Evolutionary conservation across 108 stramenopile species (phyloP).

Genomic region (Tribonema minus): DNA sequence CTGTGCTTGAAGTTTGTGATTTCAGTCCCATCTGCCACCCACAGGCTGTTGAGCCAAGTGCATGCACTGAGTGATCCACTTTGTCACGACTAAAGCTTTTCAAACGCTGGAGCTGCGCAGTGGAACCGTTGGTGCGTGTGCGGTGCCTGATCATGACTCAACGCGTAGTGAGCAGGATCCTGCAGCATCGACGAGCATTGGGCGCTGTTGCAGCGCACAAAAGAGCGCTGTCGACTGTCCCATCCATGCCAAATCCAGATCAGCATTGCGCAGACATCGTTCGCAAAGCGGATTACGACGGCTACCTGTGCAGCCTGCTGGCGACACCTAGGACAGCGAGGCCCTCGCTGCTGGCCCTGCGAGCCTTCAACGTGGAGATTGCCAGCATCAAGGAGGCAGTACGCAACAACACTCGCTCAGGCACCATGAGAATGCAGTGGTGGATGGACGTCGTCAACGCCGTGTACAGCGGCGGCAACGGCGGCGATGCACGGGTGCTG

Average conservation of each 20-base stretch:
- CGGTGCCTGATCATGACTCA: too few relatives aligned
- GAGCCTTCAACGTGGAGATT: conserved; percentile 53
- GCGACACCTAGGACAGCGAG: conserved; percentile 7
- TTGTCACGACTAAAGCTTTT: too few relatives aligned
- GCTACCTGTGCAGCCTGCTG: conserved; percentile 28
- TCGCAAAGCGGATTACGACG: conserved; percentile 30
- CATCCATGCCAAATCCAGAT: conserved; percentile 1
- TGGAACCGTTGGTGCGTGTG: too few relatives aligned
- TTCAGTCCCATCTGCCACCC: too few relatives aligned
- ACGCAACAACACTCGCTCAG: conserved; percentile 27
- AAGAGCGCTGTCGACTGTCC: too few relatives aligned
- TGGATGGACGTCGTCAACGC: conserved; percentile 40
- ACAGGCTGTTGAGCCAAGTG: too few relatives aligned
- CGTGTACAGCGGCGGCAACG: not conserved
- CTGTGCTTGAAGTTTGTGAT: too few relatives aligned
- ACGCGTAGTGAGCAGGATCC: too few relatives aligned
- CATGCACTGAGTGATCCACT: too few relatives aligned
- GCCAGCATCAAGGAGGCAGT: conserved; percentile 46
- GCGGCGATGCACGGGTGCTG: conserved; percentile 10
- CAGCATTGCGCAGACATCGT: conserved; percentile 19
- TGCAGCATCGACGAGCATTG: too few relatives aligned
- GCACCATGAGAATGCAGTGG: conserved; percentile 48
- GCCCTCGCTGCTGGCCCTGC: conserved; percentile 29
- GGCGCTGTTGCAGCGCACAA: too few relatives aligned
- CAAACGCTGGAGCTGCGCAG: too few relatives aligned